Evolutionary conservation across 305 asterid species (phyloP), one percentile per base, ranked within the genome.

Genomic region (Fraxinus ornus): DNA sequence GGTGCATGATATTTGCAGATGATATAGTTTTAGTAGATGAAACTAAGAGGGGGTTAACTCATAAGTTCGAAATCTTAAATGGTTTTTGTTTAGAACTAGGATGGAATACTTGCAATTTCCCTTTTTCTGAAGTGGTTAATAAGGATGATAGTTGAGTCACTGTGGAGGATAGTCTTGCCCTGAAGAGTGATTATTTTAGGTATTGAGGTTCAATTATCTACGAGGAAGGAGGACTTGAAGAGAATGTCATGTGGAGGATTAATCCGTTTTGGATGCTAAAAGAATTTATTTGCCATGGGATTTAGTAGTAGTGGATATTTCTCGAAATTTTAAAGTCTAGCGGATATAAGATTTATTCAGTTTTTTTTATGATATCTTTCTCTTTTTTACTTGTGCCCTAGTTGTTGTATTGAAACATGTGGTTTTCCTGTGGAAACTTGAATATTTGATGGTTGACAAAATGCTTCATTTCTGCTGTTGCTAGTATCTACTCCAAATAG

Each of bases 391-490:
- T 26, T 62, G 33, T 22, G 73, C 30, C 21, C 75, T 68, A 68
- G 75, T 28, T 17, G 19, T 66, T 4, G 9, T 30, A 70, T 70
- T 30, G 41, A 30, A 70, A 30, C 39, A 70, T 30, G 39, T 70
- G 21, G 75, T 15, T 30, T 26, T 70, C 75, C 75, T 30, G 21
- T 70, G 39, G 41, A 70, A 70, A 13, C 22, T 0, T 30, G 75
- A 15, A 70, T 70, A 70, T 70, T 70, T 17, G 75, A 68, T 68
- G 22, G 75, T 68, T 68, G 39, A 68, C 37, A 70, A 64, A 70
- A 70, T 30, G 22, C 39, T 70, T 30, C 21, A 15, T 70, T 30
- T 30, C 21, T 13, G 22, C 35, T 70, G 22, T 15, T 70, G 30
- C 24, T 70, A 15, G 41, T 70, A 30, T 13, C 75, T 70, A 30